These are phyloP conservation scores for Tirmania nivea DNA, from an alignment of 495 filamentous ascomycete species.

Conservation along the genomic window DNA sequence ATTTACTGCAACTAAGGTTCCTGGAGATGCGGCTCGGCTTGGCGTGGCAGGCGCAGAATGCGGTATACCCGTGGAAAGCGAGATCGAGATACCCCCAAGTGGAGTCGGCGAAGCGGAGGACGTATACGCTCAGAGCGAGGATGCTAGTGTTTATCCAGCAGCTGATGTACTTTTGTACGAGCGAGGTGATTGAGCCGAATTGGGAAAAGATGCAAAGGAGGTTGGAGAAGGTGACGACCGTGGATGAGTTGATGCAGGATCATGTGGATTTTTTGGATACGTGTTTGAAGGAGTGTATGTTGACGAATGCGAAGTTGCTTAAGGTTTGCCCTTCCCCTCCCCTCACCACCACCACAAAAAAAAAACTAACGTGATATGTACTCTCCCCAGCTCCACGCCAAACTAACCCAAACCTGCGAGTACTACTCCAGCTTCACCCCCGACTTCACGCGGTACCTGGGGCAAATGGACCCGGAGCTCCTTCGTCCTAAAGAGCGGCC, in stretches of 20 bases:
- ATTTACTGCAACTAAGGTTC: conserved; percentile 69
- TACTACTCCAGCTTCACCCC: conserved; percentile 76
- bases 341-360: background rate
- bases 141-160: conserved; percentile 98
- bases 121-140: conserved; percentile 74
- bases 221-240: conserved; percentile 56
- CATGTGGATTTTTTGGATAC: conserved; percentile 97
- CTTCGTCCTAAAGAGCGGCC: conserved; percentile 21
- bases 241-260: conserved; percentile 96
- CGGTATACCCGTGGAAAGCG: conserved; percentile 64
- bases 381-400: conserved; percentile 62
- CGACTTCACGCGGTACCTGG: conserved; percentile 55
- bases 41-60: conserved; percentile 77
- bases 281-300: conserved; percentile 95
- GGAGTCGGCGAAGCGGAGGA: conserved; percentile 80
- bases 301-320: conserved; percentile 82
- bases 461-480: conserved; percentile 54
- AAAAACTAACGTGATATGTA: background rate
- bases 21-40: conserved; percentile 64
- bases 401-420: conserved; percentile 76
- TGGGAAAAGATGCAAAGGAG: conserved; percentile 81
- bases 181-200: conserved; percentile 93
- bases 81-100: conserved; percentile 48
- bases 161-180: conserved; percentile 83
- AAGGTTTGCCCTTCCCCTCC: conserved; percentile 34